These are phyloP conservation scores for Rhizoclosmatium globosum DNA, from an alignment of 192 early-diverging fungal species.

Conservation along the genomic window DNA sequence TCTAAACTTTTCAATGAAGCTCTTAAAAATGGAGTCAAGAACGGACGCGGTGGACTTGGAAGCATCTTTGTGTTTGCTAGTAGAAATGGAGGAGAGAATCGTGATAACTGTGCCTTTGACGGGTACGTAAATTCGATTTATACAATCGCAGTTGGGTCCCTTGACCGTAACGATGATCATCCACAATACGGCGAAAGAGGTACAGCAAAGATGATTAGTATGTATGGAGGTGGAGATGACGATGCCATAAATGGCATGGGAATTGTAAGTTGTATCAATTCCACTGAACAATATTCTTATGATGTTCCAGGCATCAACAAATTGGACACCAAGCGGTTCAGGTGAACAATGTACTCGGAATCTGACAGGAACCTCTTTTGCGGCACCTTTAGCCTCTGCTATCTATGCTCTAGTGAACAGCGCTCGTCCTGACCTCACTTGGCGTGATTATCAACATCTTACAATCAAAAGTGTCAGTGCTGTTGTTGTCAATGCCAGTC, in stretches of 20 bases:
- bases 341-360: constrained; percentile 68
- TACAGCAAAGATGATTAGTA: constrained; percentile 84
- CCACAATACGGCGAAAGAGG: constrained; percentile 89
- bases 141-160: constrained; percentile 90
- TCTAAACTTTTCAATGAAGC: constrained; percentile 80
- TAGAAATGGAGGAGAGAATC: constrained; percentile 81
- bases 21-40: constrained; percentile 82
- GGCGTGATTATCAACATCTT: no score
- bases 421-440: constrained; percentile 28
- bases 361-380: constrained; percentile 95
- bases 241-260: not conserved
- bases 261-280: not conserved
- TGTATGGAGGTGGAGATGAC: constrained; percentile 73
- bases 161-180: constrained; percentile 76
- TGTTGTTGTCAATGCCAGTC: no score
- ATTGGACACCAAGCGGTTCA: constrained; percentile 62
- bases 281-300: not conserved
- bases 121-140: constrained; percentile 96
- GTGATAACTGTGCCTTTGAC: constrained; percentile 91
- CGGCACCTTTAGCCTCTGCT: constrained; percentile 92
- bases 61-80: constrained; percentile 93
- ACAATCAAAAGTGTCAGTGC: no score
- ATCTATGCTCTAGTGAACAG: constrained; percentile 85
- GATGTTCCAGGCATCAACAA: constrained; percentile 77
- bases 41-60: constrained; percentile 85